Base-by-base conservation (phyloP, 345 rosid species). In the Linum trigynum region DNA sequence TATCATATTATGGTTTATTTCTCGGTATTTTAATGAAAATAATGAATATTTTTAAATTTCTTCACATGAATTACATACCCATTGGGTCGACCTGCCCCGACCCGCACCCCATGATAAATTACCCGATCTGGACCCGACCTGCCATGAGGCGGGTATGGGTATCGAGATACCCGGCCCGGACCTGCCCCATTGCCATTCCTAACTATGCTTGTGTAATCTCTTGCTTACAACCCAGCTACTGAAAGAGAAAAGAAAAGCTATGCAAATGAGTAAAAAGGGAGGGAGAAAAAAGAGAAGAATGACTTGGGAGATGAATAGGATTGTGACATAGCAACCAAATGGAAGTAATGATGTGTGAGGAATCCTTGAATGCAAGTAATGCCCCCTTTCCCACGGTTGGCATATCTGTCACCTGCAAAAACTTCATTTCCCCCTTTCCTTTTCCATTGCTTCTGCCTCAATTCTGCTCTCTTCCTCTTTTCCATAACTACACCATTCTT, bases 381-480 rank as follows among this genome's bases (percentile, higher is more conserved):
- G 76, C 55, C 57, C 57, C 61, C 55, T 16, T 65, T 51, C 14
- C 67, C 12, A n/a, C 66, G 64, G 65, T 68, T 67, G 77, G 70
- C 76, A 63, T 39, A 70, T 59, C 77, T 67, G 75, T 67, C 71
- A 64, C 80, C 63, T 3, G 37, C 39, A 57, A 12, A 71, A 59
- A 57, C 67, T 65, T 61, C 63, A 57, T 71, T 65, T 61, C 60
- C 23, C 63, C 45, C 38, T 43, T 43, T 23, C 32, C 37, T 16
- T n/a, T 43, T 32, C 37, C 68, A 67, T 68, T 78, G 71, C 79
- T 76, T 76, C 73, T 71, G 57, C 76, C 71, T 80, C 79, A 76
- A 78, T 65, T 70, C 72, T 79, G 68, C 71, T 77, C 70, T 59
- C 57, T 7, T 15, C 60, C 8, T 69, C 71, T 65, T 68, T 67